Conservation (phyloP, 345 rosid genomes). For the Turnera subulata region DNA sequence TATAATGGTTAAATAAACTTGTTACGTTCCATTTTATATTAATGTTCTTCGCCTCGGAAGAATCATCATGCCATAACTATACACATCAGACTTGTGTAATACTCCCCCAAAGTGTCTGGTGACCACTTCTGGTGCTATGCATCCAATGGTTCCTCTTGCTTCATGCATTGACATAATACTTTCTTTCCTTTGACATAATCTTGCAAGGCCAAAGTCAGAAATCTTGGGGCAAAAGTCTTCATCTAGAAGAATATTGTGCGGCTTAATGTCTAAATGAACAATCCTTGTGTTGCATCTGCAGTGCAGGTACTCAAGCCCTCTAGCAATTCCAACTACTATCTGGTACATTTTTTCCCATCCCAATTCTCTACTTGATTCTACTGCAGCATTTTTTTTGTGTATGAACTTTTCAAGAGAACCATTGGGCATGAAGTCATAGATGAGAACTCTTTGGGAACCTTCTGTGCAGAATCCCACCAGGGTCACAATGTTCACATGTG, state of each 20-base stretch:
- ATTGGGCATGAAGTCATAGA: slow-evolving; percentile 10
- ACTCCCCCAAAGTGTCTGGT: slow-evolving; percentile 7
- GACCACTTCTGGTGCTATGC: slow-evolving; percentile 12
- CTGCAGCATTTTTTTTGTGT: neutral
- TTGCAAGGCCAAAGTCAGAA: slow-evolving; percentile 10
- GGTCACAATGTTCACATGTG: slow-evolving; percentile 10
- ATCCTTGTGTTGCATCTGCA: slow-evolving; percentile 12
- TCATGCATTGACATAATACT: neutral
- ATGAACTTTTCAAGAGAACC: slow-evolving; percentile 13
- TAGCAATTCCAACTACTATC: slow-evolving; percentile 4
- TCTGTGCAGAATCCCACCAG: slow-evolving; percentile 1
- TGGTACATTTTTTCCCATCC: slow-evolving; percentile 8
- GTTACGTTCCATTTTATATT: no score
- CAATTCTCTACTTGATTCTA: neutral
- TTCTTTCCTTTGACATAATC: neutral
- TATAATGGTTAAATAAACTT: no score
- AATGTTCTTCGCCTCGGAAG: no score
- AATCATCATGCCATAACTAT: no score
- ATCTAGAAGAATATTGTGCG: slow-evolving; percentile 1
- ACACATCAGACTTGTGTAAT: slow-evolving; percentile 1
- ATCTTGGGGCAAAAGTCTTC: neutral
- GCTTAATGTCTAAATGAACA: slow-evolving; percentile 7
- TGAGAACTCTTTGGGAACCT: neutral
- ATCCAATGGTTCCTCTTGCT: slow-evolving; percentile 13
- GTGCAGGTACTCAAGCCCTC: slow-evolving; percentile 11